Base-by-base conservation (phyloP, 1,139 yeast species). In the Kodamaea ohmeri region DNA sequence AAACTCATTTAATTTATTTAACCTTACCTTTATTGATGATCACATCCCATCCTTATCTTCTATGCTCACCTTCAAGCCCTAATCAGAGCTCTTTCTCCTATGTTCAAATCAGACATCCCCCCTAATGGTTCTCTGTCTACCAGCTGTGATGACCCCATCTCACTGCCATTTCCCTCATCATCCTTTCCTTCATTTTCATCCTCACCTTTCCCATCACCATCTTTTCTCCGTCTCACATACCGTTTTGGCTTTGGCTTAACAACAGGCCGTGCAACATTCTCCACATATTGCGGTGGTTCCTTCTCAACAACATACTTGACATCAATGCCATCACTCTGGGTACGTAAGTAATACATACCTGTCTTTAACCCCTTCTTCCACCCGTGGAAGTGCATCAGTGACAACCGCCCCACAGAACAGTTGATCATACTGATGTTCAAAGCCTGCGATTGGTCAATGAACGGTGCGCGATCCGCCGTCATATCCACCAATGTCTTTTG, bases 331-430 rank as follows among this genome's bases (percentile, higher is more conserved):
- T 27, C 33, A 2, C 32, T 96, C 69, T 85, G 94, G 4, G 97
- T 90, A 60, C 97, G 78, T 59, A 92, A 70, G 65, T 92, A 92
- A 72, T 92, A 92, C 96, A 92, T 90, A 45, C 98, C 98, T 4
- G 98, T 92, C 74, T 92, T 92, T 58, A 92, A 76, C 33, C 97
- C 98, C 70, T 83, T 85, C 64, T 83, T 83, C 97, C 97, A 92
- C 32, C 96, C 96, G 60, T 90, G 88, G 69, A 92, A 92, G 63
- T 92, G 97, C 94, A 90, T 90, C 53, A 90, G 78, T n/a, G 97
- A 90, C 49, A 92, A 73, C 61, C 90, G 90, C 46, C 95, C 95
- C 81, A 86, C 81, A 1, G 97, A 86, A 36, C 97, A 97, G 41
- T 82, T 78, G 58, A 77, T 80, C 61, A 90, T 72, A 67, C 86